These are phyloP conservation scores for Bodo saltans DNA, from an alignment of 78 protist species.

Conservation along the genomic window DNA sequence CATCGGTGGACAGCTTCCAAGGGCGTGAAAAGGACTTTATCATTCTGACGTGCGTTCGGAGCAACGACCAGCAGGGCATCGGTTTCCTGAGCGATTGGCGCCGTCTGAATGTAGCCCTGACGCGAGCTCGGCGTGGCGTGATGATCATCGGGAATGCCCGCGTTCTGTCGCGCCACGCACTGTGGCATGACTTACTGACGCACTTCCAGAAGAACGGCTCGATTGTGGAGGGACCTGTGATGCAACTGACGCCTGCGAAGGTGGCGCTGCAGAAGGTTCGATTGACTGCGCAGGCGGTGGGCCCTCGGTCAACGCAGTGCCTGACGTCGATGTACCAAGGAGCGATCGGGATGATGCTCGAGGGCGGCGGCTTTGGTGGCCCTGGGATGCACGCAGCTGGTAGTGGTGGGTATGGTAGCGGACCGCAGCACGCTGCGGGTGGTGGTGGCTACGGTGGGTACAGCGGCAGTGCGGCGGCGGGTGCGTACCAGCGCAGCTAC, in stretches of 20 bases:
- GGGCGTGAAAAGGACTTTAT: constrained; percentile 98
- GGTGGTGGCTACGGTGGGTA: too few species aligned
- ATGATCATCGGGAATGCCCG: constrained; percentile 94
- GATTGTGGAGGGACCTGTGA: constrained; percentile 89
- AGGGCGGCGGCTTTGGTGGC: too few species aligned
- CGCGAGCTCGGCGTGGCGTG: constrained; percentile 96
- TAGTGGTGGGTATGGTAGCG: too few species aligned
- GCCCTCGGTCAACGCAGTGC: too few species aligned
- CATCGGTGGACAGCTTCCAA: constrained; percentile 98
- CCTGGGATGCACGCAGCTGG: too few species aligned
- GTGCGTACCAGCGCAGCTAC: too few species aligned
- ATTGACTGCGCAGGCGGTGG: too few species aligned
- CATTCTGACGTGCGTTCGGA: constrained; percentile 97
- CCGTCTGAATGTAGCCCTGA: constrained; percentile 98
- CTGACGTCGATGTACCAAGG: too few species aligned
- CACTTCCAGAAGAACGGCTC: constrained; percentile 81
- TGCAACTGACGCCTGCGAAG: constrained; percentile 46
- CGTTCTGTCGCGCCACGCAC: constrained; percentile 78
- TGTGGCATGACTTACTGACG: constrained; percentile 93
- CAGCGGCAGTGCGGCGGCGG: too few species aligned
- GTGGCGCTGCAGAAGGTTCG: constrained; percentile 35
- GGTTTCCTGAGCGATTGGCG: constrained; percentile 98
- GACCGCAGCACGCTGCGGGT: too few species aligned
- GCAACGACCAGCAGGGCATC: constrained; percentile 94
- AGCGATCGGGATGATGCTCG: too few species aligned